Evolutionary conservation across 2,329 filamentous ascomycete genomes (phyloP), one percentile per base, ranked within the genome.

Genomic region (Cercospora nicotianae): DNA sequence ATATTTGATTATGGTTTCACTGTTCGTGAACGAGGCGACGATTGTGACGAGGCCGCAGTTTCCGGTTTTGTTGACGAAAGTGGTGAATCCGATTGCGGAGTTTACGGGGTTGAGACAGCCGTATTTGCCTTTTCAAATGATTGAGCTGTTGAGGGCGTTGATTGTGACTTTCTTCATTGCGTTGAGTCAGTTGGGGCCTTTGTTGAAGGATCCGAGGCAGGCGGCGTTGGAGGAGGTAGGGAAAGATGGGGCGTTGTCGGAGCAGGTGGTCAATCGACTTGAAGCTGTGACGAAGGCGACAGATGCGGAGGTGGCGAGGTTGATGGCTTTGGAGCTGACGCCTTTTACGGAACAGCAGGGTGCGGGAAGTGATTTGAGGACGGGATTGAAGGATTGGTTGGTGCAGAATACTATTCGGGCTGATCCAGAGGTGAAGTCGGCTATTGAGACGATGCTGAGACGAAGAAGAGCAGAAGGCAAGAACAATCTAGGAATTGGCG

Each of bases 81-180:
- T 85, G 12, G 68, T 86, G 30, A 86, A 83, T 67, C 86, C 84
- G 39, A 78, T 82, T n/a, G 72, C 83, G 53, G 73, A 71, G 8
- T 80, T 73, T 64, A 82, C 80, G 18, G 72, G 77, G 6, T 23
- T 80, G 0, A 85, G 88, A 65, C 82, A 86, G 3, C 86, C 90
- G 3, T 91, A 91, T 72, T 85, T 98, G 3, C 94, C 94, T 2
- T 99, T 95, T 77, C 94, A 99, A 80, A 83, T 91, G 72, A 86
- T 97, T 66, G 81, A 85, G 13, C 86, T 98, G 6, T 87, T 90
- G 5, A 89, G 94, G 68, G 92, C 92, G 77, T 81, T 92, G 23
- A 88, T 89, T 16, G 82, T 98, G 62, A 94, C 93, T 2, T 80
- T 92, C 28, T 94, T 92, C 79, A 92, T 96, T 71, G 94, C 92